A percentile compares a stretch with the other conserved stretches of the same genome.
Conservation (phyloP, 2,329 filamentous ascomycete species). For the Berkeleyomyces rouxiae region DNA sequence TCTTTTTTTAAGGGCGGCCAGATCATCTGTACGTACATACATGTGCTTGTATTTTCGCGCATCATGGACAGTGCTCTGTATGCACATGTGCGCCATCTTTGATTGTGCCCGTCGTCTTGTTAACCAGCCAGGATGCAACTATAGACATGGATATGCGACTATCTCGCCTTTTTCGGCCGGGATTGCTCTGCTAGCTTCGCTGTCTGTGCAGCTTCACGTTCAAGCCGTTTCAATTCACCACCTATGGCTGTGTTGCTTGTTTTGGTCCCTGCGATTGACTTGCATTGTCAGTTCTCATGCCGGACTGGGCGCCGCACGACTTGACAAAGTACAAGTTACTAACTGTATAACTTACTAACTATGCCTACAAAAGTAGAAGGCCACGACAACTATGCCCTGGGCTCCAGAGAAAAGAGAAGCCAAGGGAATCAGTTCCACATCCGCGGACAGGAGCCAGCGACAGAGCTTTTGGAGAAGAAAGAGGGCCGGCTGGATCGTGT, state of each 20-base stretch:
- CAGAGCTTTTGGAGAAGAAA: neutral
- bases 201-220: slow-evolving; percentile 2
- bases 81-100: neutral
- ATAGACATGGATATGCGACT: neutral
- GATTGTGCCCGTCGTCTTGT: neutral
- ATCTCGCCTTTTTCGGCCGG: neutral
- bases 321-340: neutral
- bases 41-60: neutral
- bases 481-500: neutral
- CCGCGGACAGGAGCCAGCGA: neutral
- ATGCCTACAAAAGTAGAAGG: neutral
- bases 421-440: neutral
- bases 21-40: neutral
- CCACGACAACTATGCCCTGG: neutral
- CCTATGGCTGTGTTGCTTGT: neutral
- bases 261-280: neutral
- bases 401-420: neutral
- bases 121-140: neutral
- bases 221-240: neutral
- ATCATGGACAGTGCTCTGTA: neutral
- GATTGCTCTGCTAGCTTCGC: neutral
- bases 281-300: slow-evolving; percentile 3
- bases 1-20: neutral
- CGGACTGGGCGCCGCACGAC: neutral
- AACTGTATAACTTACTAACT: neutral